Percentiles rank a stretch among this genome's conserved stretches.
These are phyloP conservation scores for Candida dendrica DNA, from an alignment of 805 yeast species.

Conservation along the genomic window DNA sequence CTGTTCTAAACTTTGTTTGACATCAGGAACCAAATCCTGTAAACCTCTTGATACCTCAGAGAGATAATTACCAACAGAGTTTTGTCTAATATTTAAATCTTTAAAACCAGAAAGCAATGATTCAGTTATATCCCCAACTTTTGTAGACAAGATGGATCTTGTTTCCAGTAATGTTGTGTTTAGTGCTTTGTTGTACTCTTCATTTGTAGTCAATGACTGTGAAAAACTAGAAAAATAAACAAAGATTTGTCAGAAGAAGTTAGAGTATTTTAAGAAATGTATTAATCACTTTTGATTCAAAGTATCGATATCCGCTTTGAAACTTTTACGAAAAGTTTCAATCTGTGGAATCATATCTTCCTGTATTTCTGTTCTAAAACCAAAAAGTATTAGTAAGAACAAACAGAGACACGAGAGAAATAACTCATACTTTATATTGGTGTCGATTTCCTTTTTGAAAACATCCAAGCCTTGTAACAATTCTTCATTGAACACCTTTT, in stretches of 20 bases:
- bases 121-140: not conserved
- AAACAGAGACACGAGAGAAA: not conserved
- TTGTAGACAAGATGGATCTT: not conserved
- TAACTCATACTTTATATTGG: not conserved
- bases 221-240: not conserved
- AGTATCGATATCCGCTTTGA: slow-evolving; percentile 5
- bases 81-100: slow-evolving; percentile 1
- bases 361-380: not conserved
- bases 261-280: too few relatives aligned
- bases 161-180: not conserved
- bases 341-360: not conserved
- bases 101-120: not conserved
- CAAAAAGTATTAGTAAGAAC: too few relatives aligned
- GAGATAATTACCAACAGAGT: slow-evolving; percentile 2
- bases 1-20: not conserved
- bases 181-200: not conserved
- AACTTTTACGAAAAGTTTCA: not conserved
- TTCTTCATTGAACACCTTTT: not conserved
- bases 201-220: not conserved
- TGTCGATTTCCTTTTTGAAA: not conserved
- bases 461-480: not conserved
- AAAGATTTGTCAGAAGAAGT: not conserved
- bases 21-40: slow-evolving; percentile 2
- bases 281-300: slow-evolving; percentile 3
- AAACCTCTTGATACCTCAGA: slow-evolving; percentile 4